These are phyloP conservation scores for Umbelopsis isabellina DNA, from an alignment of 192 early-diverging fungal genomes.

Conservation along the genomic window DNA sequence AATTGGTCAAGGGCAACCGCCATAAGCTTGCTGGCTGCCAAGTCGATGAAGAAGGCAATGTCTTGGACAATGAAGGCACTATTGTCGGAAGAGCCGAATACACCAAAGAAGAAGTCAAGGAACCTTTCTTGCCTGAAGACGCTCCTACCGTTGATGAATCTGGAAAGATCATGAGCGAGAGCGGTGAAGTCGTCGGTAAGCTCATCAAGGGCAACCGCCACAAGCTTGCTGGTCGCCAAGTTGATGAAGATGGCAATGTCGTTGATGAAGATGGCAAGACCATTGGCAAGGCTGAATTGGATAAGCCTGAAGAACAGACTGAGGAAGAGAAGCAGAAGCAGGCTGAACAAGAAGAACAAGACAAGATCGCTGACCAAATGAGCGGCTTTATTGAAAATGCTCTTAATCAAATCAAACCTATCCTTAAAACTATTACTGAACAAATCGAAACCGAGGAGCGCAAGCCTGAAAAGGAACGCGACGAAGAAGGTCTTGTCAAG, in stretches of 20 bases:
- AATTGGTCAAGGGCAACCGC: background rate
- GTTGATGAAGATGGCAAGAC: constrained; percentile 17
- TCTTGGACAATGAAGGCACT: constrained; percentile 21
- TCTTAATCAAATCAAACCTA: constrained; percentile 22
- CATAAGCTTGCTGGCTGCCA: constrained; percentile 14
- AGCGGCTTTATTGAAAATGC: constrained; percentile 10
- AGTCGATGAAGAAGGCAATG: constrained; percentile 28
- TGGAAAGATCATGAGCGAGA: constrained; percentile 7
- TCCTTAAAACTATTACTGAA: constrained; percentile 29
- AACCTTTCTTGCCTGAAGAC: constrained; percentile 5
- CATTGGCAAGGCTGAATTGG: constrained; percentile 28
- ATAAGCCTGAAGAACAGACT: background rate
- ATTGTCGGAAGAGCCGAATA: constrained; percentile 25
- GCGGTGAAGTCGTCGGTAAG: constrained; percentile 15
- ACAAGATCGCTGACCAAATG: constrained; percentile 25
- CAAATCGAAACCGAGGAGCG: constrained; percentile 25
- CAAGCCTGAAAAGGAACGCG: constrained; percentile 28
- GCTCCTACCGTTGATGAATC: constrained; percentile 17
- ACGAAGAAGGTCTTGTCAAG: constrained; percentile 29
- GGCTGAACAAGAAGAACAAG: constrained; percentile 22
- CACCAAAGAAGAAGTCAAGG: background rate
- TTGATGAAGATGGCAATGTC: constrained; percentile 19
- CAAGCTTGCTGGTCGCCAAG: constrained; percentile 18
- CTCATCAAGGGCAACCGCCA: background rate
- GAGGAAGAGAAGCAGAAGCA: constrained; percentile 21